These are phyloP conservation scores for Bimuria novae-zelandiae DNA, from an alignment of 2,329 filamentous ascomycete species.

Conservation along the genomic window DNA sequence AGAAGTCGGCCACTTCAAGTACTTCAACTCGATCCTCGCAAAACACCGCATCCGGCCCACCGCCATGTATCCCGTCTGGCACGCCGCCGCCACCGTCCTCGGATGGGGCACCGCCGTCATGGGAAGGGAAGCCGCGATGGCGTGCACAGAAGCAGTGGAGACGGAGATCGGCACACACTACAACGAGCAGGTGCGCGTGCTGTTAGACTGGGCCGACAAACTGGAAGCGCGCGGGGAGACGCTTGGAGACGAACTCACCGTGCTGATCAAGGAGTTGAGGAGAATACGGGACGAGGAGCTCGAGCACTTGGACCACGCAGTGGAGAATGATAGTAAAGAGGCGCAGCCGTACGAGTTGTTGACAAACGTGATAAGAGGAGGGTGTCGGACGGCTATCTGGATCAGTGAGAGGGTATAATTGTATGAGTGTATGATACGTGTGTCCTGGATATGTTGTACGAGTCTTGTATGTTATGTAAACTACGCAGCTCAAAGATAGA, in stretches of 20 bases:
- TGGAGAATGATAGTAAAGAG: slow-evolving; percentile 89
- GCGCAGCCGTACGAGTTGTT: slow-evolving; percentile 88
- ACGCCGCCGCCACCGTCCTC: slow-evolving; percentile 74
- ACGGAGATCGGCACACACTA: slow-evolving; percentile 98
- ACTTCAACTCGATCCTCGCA: slow-evolving; percentile 81
- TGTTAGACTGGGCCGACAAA: slow-evolving; percentile 79
- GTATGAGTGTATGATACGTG: slow-evolving; percentile 1
- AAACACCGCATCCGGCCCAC: slow-evolving; percentile 91
- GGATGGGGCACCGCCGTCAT: slow-evolving; percentile 90
- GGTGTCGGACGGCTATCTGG: slow-evolving; percentile 92
- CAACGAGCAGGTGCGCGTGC: slow-evolving; percentile 82
- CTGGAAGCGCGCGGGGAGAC: slow-evolving; percentile 80
- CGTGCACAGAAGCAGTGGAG: slow-evolving; percentile 96
- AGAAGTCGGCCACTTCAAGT: slow-evolving; percentile 83
- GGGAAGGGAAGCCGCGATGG: slow-evolving; percentile 95
- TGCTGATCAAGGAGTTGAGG: slow-evolving; percentile 74
- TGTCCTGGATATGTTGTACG: slow-evolving; percentile 3
- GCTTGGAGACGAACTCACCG: slow-evolving; percentile 75
- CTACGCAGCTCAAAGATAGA: not conserved
- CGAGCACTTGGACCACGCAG: slow-evolving; percentile 93
- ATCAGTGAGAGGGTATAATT: slow-evolving; percentile 74
- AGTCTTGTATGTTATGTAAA: not conserved
- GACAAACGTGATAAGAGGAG: slow-evolving; percentile 84
- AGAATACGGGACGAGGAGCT: slow-evolving; percentile 93
- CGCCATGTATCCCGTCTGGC: slow-evolving; percentile 90